phyloP scores from a whole-genome alignment of 176 grass and related monocot species.

The Saccharum officinarum region DNA sequence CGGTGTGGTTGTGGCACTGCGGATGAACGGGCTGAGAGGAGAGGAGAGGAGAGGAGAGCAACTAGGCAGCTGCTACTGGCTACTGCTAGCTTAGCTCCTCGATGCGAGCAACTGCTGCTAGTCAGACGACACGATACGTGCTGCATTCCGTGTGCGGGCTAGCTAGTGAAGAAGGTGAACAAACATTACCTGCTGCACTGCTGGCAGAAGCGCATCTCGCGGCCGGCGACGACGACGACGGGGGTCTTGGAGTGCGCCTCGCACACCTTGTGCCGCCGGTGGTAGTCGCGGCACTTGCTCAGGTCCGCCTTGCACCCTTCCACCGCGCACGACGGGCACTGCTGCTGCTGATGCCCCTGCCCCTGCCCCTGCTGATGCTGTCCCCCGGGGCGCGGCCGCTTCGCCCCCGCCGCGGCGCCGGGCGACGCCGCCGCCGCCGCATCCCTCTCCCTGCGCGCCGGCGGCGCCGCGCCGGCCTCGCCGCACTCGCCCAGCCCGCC shows the following conservation, averaged over 20 bases:
- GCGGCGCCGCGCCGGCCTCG: conserved; percentile 20
- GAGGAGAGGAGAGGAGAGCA: too few species aligned
- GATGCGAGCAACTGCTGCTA: too few species aligned
- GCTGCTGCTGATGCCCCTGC: neutral
- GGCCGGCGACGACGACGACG: conserved; percentile 67
- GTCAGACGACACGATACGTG: too few species aligned
- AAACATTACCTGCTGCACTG: conserved; percentile 87
- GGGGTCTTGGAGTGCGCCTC: conserved; percentile 80
- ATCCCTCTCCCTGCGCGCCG: neutral
- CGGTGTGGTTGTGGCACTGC: too few species aligned
- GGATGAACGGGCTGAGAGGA: too few species aligned
- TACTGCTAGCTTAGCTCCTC: too few species aligned
- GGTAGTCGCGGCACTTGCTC: conserved; percentile 86
- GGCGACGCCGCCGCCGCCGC: neutral
- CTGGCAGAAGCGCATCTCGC: conserved; percentile 92
- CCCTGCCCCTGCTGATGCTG: neutral
- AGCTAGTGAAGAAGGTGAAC: too few species aligned
- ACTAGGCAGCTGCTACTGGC: too few species aligned
- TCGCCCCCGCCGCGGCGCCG: conserved; percentile 22
- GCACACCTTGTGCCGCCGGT: conserved; percentile 89
- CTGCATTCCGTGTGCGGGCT: neutral
- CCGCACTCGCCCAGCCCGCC: conserved; percentile 52
- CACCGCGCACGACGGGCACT: conserved; percentile 66
- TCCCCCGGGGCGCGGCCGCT: conserved; percentile 26
- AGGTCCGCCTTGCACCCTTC: conserved; percentile 85